Conservation (phyloP, 805 yeast genomes). For the Kodamaea neixiangensis region DNA sequence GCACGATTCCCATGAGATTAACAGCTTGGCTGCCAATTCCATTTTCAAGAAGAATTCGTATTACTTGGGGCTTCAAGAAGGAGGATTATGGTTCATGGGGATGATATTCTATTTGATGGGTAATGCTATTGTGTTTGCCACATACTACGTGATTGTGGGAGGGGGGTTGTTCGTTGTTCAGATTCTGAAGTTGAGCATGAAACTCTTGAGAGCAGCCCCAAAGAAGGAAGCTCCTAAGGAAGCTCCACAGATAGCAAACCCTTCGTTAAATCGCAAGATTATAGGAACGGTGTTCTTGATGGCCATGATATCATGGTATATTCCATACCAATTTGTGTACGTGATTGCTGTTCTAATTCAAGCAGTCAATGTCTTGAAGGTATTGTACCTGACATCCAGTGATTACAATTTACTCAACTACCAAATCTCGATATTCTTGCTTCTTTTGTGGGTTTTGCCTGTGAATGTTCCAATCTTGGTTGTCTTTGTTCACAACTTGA, state of each 20-base stretch:
- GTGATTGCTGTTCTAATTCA: conserved; percentile 63
- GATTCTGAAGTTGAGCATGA: background rate
- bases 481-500: conserved; percentile 79
- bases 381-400: background rate
- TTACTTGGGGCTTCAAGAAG: conserved; percentile 67
- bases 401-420: conserved; percentile 50
- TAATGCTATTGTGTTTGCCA: conserved; percentile 41
- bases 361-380: conserved; percentile 48
- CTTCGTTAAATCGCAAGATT: conserved; percentile 13
- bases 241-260: background rate
- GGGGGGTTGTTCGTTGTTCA: conserved; percentile 1
- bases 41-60: conserved; percentile 52
- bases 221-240: background rate
- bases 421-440: conserved; percentile 59
- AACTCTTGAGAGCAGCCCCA: background rate
- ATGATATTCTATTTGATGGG: conserved; percentile 54
- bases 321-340: conserved; percentile 83
- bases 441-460: conserved; percentile 79
- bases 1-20: conserved; percentile 46
- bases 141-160: conserved; percentile 26
- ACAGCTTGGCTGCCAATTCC: conserved; percentile 31
- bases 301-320: conserved; percentile 53
- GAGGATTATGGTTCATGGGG: conserved; percentile 56
- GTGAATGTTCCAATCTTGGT: conserved; percentile 74
- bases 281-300: conserved; percentile 40